phyloP scores from a whole-genome alignment of 2,329 filamentous ascomycete genomes.

The Furcasterigmium furcatum region DNA sequence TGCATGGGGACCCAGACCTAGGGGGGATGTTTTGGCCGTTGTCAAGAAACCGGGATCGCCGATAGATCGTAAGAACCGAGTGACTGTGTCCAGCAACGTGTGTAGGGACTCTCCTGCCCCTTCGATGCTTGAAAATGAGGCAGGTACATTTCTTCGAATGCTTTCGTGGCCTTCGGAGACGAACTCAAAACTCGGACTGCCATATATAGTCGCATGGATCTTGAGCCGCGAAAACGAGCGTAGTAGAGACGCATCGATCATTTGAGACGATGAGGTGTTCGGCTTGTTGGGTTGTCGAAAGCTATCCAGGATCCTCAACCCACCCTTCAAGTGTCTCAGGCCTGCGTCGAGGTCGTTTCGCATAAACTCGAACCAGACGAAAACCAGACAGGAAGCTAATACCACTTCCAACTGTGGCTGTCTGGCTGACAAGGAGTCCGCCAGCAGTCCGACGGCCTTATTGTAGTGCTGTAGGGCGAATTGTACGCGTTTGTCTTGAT shows the following conservation, averaged over 20 bases:
- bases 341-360: neutral
- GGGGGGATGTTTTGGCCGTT: neutral
- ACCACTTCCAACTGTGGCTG: constrained; percentile 8
- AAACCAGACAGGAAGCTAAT: neutral
- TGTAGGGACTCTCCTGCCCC: neutral
- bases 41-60: neutral
- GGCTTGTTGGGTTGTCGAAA: neutral
- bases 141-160: neutral
- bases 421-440: constrained; percentile 6
- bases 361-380: constrained; percentile 1
- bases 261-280: neutral
- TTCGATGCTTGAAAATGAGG: neutral
- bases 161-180: neutral
- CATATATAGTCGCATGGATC: neutral
- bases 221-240: neutral
- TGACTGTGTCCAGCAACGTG: neutral
- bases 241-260: neutral
- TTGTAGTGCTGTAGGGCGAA: constrained; percentile 38
- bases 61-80: neutral
- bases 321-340: neutral
- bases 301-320: neutral
- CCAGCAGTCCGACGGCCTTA: constrained; percentile 29
- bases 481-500: constrained; percentile 14
- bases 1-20: neutral
- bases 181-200: neutral